These are phyloP conservation scores for Nicotiana benthamiana DNA, from an alignment of 257 asterid species.

Conservation along the genomic window DNA sequence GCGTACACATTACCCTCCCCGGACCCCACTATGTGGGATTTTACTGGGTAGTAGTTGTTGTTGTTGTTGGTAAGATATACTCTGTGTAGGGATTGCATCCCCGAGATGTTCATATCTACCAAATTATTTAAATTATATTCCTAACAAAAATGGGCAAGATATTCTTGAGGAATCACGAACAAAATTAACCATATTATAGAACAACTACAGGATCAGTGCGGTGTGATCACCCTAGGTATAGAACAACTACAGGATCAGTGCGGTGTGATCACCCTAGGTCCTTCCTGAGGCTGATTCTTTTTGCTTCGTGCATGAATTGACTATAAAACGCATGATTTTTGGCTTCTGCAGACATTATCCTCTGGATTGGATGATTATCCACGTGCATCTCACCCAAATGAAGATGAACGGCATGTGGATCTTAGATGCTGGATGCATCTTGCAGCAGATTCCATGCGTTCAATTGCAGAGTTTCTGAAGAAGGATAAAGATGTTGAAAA, in stretches of 20 bases:
- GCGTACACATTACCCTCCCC: no score
- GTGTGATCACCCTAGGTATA: background rate
- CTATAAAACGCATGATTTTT: constrained; percentile 4
- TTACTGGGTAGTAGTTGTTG: no score
- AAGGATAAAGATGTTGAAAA: constrained; percentile 29
- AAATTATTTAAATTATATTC: background rate
- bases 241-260: background rate
- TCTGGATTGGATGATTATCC: constrained; percentile 99
- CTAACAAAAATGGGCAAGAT: background rate
- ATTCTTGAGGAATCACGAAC: background rate
- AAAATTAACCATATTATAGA: background rate
- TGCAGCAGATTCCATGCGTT: constrained; percentile 94
- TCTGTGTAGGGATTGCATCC: background rate
- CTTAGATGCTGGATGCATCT: constrained; percentile 99
- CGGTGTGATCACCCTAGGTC: background rate
- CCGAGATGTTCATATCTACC: background rate
- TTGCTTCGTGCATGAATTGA: background rate
- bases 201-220: background rate
- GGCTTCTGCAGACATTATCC: constrained; percentile 58
- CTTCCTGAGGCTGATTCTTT: background rate
- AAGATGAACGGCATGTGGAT: constrained; percentile 92
- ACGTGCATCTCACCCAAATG: constrained; percentile 96
- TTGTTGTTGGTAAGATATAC: no score
- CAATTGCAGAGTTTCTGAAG: constrained; percentile 64
- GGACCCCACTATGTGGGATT: no score